These are phyloP conservation scores for Zelopaecilomyces penicillatus DNA, from an alignment of 2,329 filamentous ascomycete species.

Conservation along the genomic window DNA sequence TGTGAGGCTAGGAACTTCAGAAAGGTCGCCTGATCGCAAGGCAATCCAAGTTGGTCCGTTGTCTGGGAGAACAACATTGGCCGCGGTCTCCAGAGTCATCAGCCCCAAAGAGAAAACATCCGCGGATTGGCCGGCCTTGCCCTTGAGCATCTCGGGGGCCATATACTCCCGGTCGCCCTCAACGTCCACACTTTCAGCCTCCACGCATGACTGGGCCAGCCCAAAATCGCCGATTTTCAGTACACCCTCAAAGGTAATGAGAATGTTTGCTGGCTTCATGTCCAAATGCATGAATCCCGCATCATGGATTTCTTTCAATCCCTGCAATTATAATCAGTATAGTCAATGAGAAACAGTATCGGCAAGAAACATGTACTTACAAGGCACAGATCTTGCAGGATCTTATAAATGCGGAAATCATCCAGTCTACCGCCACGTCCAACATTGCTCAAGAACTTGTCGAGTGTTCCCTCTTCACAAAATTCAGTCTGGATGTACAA, in stretches of 20 bases:
- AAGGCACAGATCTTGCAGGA: slow-evolving; percentile 74
- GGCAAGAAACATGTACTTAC: slow-evolving; percentile 43
- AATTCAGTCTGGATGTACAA: slow-evolving; percentile 97
- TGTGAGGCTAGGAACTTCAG: slow-evolving; percentile 79
- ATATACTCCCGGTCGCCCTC: slow-evolving; percentile 97
- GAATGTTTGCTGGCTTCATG: slow-evolving; percentile 75
- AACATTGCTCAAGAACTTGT: slow-evolving; percentile 73
- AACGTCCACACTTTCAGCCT: slow-evolving; percentile 66
- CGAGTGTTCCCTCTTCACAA: slow-evolving; percentile 87
- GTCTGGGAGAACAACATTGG: slow-evolving; percentile 87
- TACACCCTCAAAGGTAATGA: slow-evolving; percentile 72
- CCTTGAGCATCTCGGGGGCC: slow-evolving; percentile 82
- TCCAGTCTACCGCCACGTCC: slow-evolving; percentile 81
- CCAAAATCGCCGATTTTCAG: slow-evolving; percentile 85
- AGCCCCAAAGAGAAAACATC: slow-evolving; percentile 92
- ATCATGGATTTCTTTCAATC: slow-evolving; percentile 82
- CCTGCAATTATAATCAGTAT: slow-evolving; percentile 41
- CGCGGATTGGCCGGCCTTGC: slow-evolving; percentile 79
- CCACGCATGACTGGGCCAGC: slow-evolving; percentile 71
- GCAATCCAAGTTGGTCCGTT: slow-evolving; percentile 89
- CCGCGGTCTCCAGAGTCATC: slow-evolving; percentile 89
- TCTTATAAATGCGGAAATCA: slow-evolving; percentile 98
- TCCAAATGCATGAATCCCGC: slow-evolving; percentile 80
- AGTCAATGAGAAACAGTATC: not conserved
- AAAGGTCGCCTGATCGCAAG: slow-evolving; percentile 80